These are phyloP conservation scores for Barbatosphaeria neglecta DNA, from an alignment of 495 filamentous ascomycete species.

Conservation along the genomic window DNA sequence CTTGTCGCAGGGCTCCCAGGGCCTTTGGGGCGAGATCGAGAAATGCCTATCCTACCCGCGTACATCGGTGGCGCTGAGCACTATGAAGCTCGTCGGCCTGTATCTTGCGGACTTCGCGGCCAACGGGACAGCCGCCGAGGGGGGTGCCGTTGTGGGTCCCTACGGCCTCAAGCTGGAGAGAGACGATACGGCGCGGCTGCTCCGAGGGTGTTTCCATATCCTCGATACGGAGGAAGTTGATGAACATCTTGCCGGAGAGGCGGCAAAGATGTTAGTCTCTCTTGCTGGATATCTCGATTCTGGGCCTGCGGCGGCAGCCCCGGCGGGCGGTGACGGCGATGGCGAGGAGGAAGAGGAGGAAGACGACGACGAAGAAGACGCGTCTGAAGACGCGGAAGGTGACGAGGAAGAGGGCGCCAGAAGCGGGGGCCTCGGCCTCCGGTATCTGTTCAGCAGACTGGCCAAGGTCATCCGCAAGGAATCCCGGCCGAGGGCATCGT, in stretches of 20 bases:
- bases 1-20: constrained; percentile 41
- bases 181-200: constrained; percentile 53
- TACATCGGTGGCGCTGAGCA: constrained; percentile 62
- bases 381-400: neutral
- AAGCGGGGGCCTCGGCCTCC: constrained; percentile 34
- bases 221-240: constrained; percentile 52
- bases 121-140: constrained; percentile 31
- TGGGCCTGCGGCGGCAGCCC: neutral
- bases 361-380: constrained; percentile 25
- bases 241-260: constrained; percentile 59
- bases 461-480: constrained; percentile 71
- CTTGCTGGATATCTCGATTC: constrained; percentile 31
- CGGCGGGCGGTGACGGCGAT: constrained; percentile 7
- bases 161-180: constrained; percentile 56
- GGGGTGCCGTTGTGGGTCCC: constrained; percentile 42
- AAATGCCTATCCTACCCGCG: constrained; percentile 62
- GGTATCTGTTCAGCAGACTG: constrained; percentile 63
- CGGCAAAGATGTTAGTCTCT: constrained; percentile 66
- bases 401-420: constrained; percentile 25
- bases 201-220: constrained; percentile 50
- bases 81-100: constrained; percentile 59
- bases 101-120: constrained; percentile 72
- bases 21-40: constrained; percentile 56
- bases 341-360: constrained; percentile 20
- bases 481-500: constrained; percentile 46